Base-by-base conservation (phyloP, 495 filamentous ascomycete genomes). In the Paragyromitra xinjiangensis region DNA sequence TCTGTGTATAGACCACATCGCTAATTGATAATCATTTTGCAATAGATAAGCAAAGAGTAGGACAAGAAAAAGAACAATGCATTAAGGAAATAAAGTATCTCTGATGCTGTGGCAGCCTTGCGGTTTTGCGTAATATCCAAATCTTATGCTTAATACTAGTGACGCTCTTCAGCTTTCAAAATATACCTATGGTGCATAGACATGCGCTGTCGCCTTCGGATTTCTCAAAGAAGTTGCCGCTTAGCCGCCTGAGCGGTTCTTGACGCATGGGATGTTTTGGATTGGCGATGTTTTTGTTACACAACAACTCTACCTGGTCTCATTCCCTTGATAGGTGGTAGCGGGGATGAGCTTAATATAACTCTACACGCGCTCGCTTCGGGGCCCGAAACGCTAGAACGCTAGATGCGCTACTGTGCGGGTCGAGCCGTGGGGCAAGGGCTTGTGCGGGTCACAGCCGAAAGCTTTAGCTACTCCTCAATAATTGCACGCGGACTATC, bases 191-290 rank as follows among this genome's bases (percentile, higher is more conserved):
- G 53, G 1, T 58, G 9, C 9, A n/a, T 11, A 5, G 3, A 19
- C n/a, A 7, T 53, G 50, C 29, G 55, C 55, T 59, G 55, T 59
- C 34, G 55, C 55, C 55, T 59, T 61, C 29, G 5, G 16, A 6
- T 39, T 51, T 2, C 16, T 6, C 6, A 19, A 50, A 19, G 6
- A 39, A 6, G 12, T 16, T 59, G 14, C 1, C 56, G 56, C 29
- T 37, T 39, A 61, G 56, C 56, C 56, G 29, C 56, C 29, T 29
- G 56, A 34, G 29, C 29, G 29, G 19, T n/a, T 53, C 16, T 53
- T 53, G n/a, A 6, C 12, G 29, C 2, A 12, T n/a, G 50, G 8
- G 6, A 22, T 22, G 50, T 53, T 53, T 34, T 22, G 24, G 29
- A 14, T 58, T 58, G 14, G 9, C 11, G 55, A 34, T 29, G 55